Percentiles rank a stretch among this genome's conserved stretches.
Conservation (phyloP, 2,329 filamentous ascomycete species). For the Xylaria sp. region DNA sequence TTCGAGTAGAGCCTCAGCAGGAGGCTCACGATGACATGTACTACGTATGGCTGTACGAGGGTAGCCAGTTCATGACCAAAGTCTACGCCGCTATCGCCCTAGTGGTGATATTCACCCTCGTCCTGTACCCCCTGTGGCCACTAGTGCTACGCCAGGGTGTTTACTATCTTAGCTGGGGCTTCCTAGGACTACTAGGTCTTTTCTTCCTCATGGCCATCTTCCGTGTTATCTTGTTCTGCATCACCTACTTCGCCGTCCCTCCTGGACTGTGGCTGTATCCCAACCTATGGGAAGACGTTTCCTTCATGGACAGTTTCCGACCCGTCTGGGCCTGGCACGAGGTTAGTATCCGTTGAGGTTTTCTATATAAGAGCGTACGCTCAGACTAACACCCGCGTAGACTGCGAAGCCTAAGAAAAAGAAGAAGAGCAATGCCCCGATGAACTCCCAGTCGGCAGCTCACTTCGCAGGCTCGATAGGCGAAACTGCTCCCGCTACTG, state of each 20-base stretch:
- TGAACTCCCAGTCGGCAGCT: conserved; percentile 50
- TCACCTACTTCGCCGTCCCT: conserved; percentile 85
- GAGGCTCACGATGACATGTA: conserved; percentile 88
- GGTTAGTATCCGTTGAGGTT: conserved; percentile 62
- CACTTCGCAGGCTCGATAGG: conserved; percentile 65
- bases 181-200: conserved; percentile 86
- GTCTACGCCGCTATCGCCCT: conserved; percentile 88
- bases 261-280: conserved; percentile 98
- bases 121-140: conserved; percentile 97
- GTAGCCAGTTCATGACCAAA: conserved; percentile 92
- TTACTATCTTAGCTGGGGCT: conserved; percentile 96
- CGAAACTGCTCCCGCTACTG: conserved; percentile 62
- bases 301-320: conserved; percentile 96
- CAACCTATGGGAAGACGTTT: conserved; percentile 98
- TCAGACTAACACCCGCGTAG: conserved; percentile 37
- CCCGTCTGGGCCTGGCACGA: conserved; percentile 99
- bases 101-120: conserved; percentile 83
- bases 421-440: conserved; percentile 65
- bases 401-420: conserved; percentile 62
- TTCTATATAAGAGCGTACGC: not conserved
- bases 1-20: conserved; percentile 95
- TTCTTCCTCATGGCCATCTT: conserved; percentile 99
- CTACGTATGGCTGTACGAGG: conserved; percentile 97
- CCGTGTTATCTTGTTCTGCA: conserved; percentile 90
- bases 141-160: conserved; percentile 90